Evolutionary conservation across 1,139 yeast species (phyloP).

Genomic region (Debaryomycetaceae sp.): DNA sequence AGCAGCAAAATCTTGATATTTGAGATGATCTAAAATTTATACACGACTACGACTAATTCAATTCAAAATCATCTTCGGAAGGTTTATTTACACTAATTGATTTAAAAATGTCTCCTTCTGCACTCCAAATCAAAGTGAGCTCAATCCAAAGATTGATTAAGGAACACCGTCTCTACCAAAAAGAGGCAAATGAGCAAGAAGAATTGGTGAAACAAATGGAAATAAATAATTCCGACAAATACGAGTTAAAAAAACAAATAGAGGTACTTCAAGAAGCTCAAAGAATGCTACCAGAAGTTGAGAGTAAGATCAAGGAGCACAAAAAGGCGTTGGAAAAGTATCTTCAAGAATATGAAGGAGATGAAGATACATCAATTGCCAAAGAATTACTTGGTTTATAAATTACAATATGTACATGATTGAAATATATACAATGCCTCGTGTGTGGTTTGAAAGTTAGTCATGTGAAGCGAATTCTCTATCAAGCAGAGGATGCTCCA

Average conservation of each 20-base stretch:
- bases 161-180: constrained; percentile 62
- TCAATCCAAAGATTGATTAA: constrained; percentile 73
- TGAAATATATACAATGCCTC: constrained; percentile 1
- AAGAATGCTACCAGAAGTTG: constrained; percentile 63
- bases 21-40: neutral
- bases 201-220: constrained; percentile 45
- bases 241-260: constrained; percentile 63
- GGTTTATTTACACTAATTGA: neutral
- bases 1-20: too few species aligned
- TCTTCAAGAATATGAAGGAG: constrained; percentile 38
- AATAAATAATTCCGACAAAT: constrained; percentile 52
- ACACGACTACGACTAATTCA: neutral
- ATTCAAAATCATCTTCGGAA: too few species aligned
- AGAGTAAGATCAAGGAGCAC: constrained; percentile 50
- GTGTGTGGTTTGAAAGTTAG: too few species aligned
- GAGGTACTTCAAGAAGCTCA: constrained; percentile 69
- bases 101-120: constrained; percentile 68
- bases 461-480: too few species aligned
- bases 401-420: neutral
- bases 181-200: constrained; percentile 64
- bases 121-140: constrained; percentile 68
- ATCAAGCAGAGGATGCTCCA: neutral
- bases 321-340: constrained; percentile 38
- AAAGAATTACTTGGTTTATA: constrained; percentile 18
- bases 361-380: constrained; percentile 46